phyloP scores from a whole-genome alignment of 1,284 basidiomycete species.

The Ceraceosorus bombacis region DNA sequence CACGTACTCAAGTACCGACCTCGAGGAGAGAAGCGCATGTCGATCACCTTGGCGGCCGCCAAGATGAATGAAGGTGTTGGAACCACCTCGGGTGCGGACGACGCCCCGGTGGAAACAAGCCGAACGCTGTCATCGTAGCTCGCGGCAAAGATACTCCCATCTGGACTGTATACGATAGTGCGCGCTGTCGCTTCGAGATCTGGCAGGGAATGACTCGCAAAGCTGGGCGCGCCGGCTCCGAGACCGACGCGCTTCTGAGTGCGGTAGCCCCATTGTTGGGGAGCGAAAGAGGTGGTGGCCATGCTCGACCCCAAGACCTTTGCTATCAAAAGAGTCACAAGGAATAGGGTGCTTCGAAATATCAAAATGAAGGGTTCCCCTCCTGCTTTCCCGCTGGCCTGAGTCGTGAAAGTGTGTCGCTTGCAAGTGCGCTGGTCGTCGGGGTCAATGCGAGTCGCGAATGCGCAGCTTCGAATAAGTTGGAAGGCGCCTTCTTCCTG shows the following conservation, averaged over 20 bases:
- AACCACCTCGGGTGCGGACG: constrained; percentile 27
- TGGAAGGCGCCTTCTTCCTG: no score
- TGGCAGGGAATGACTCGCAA: constrained; percentile 63
- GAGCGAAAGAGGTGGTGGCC: constrained; percentile 4
- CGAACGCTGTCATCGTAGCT: constrained; percentile 3
- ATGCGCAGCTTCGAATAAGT: no score
- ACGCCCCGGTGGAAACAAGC: constrained; percentile 57
- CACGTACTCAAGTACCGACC: constrained; percentile 88
- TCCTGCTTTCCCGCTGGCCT: no score
- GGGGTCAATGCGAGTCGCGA: no score
- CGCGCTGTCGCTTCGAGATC: constrained; percentile 59
- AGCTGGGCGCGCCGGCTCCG: constrained; percentile 71
- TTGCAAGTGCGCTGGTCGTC: no score
- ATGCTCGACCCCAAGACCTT: not conserved
- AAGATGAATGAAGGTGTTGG: constrained; percentile 22
- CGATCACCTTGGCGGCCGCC: constrained; percentile 63
- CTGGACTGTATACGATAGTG: constrained; percentile 73
- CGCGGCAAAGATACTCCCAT: constrained; percentile 72
- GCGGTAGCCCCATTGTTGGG: constrained; percentile 50
- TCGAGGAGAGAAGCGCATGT: constrained; percentile 82
- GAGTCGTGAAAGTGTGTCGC: no score
- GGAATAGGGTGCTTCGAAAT: not conserved
- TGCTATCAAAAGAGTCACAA: not conserved
- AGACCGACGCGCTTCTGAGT: constrained; percentile 87
- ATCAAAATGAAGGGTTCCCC: no score